phyloP scores from a whole-genome alignment of 257 asterid species.

The Pogostemon cablin region DNA sequence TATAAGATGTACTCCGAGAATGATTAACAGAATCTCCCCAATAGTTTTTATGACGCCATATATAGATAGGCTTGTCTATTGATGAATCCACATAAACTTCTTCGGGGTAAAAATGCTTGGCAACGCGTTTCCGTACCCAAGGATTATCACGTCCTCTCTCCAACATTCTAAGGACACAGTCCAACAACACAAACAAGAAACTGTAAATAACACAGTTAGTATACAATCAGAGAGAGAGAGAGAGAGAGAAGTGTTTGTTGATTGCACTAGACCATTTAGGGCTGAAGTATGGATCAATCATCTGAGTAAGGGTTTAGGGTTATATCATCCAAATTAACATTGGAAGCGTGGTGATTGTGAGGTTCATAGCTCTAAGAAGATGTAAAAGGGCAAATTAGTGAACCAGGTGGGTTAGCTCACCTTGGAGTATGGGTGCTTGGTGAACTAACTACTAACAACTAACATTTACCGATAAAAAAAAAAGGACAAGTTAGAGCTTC shows the following conservation, averaged over 20 bases:
- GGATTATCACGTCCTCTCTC: conserved; percentile 45
- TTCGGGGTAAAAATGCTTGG: conserved; percentile 70
- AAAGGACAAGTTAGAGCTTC: conserved; percentile 1
- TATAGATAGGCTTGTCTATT: conserved; percentile 50
- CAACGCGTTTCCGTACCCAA: conserved; percentile 42
- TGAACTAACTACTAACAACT: too few species aligned
- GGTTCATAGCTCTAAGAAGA: too few species aligned
- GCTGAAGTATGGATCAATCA: too few species aligned
- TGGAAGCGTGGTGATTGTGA: too few species aligned
- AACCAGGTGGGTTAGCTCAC: too few species aligned
- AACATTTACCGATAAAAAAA: background rate
- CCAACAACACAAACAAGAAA: conserved; percentile 28
- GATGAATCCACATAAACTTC: conserved; percentile 69
- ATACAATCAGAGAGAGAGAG: background rate
- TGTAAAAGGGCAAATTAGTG: too few species aligned
- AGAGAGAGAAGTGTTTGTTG: background rate
- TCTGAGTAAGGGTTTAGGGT: too few species aligned
- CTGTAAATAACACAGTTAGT: background rate
- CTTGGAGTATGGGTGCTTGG: too few species aligned
- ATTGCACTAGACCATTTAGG: too few species aligned
- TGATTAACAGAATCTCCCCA: conserved; percentile 38
- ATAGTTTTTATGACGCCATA: conserved; percentile 65
- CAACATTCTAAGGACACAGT: conserved; percentile 56
- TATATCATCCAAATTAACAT: too few species aligned
- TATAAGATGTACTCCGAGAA: conserved; percentile 36